Percentiles rank a stretch among this genome's conserved stretches.
phyloP scores from a whole-genome alignment of 75 land plant species.

The Cupressus sempervirens region DNA sequence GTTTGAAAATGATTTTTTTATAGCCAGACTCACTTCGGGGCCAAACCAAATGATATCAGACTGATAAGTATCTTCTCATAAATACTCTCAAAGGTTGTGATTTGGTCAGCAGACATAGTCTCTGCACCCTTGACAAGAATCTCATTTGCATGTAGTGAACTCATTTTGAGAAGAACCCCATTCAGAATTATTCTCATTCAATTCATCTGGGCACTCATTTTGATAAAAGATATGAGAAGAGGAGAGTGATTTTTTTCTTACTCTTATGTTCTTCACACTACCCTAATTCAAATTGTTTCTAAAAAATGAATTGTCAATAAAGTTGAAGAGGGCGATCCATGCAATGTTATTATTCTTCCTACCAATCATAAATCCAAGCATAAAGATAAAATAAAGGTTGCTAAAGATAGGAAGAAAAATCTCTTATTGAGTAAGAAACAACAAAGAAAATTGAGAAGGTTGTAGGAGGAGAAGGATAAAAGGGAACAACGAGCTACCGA shows the following conservation, averaged over 20 bases:
- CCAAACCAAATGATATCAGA: no score
- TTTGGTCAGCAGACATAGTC: no score
- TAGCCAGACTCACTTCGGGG: no score
- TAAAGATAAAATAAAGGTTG: slow-evolving; percentile 22
- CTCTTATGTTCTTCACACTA: background rate
- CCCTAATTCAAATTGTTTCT: background rate
- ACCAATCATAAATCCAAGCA: slow-evolving; percentile 14
- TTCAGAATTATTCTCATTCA: background rate
- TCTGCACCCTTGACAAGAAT: background rate
- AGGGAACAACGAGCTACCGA: slow-evolving; percentile 34
- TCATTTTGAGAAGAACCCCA: background rate
- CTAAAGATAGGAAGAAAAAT: slow-evolving; percentile 9
- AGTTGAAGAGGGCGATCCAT: slow-evolving; percentile 19
- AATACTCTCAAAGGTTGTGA: no score
- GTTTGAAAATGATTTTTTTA: no score
- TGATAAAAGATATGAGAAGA: background rate
- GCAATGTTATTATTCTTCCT: slow-evolving; percentile 34
- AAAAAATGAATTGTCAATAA: no score
- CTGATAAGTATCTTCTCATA: no score
- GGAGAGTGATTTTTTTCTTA: background rate
- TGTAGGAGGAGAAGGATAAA: slow-evolving; percentile 84
- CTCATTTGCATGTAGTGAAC: background rate
- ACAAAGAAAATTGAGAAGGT: slow-evolving; percentile 57
- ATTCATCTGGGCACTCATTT: background rate
- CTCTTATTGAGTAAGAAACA: slow-evolving; percentile 51